Evolutionary conservation across 2,329 filamentous ascomycete genomes (phyloP).

Genomic region (Fusarium paranaense): DNA sequence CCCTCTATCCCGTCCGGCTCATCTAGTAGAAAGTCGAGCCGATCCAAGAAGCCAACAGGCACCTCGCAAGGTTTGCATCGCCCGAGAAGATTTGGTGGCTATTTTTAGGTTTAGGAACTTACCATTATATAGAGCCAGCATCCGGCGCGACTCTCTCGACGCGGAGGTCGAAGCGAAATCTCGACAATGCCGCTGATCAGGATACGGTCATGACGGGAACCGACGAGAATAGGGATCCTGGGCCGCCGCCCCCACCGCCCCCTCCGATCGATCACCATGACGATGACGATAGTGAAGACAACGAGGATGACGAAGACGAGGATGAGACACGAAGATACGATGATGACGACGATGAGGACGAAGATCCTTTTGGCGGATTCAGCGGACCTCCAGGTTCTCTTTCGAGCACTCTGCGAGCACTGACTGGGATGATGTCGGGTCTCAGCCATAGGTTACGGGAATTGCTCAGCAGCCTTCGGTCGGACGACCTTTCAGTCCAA

Average conservation of each 20-base stretch:
- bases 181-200: conserved; percentile 64
- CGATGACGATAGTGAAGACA: conserved; percentile 53
- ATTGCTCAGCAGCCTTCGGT: conserved; percentile 78
- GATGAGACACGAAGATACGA: conserved; percentile 57
- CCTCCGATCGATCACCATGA: conserved; percentile 49
- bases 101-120: conserved; percentile 16
- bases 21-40: conserved; percentile 78
- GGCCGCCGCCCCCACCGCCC: conserved; percentile 58
- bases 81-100: background rate
- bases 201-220: conserved; percentile 79
- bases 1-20: conserved; percentile 68
- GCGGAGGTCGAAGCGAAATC: conserved; percentile 66
- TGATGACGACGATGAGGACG: conserved; percentile 73
- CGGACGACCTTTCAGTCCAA: conserved; percentile 90
- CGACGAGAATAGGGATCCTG: conserved; percentile 63
- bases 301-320: conserved; percentile 49
- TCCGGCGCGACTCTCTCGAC: conserved; percentile 53
- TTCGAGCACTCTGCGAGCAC: conserved; percentile 83
- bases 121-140: conserved; percentile 46
- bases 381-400: conserved; percentile 73
- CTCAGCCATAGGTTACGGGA: conserved; percentile 83
- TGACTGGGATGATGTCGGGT: conserved; percentile 93
- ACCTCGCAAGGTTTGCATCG: conserved; percentile 52
- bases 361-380: conserved; percentile 74
- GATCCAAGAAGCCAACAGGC: conserved; percentile 74